Base-by-base conservation (phyloP, 1,139 yeast species). In the Schwanniomyces etchellsii region DNA sequence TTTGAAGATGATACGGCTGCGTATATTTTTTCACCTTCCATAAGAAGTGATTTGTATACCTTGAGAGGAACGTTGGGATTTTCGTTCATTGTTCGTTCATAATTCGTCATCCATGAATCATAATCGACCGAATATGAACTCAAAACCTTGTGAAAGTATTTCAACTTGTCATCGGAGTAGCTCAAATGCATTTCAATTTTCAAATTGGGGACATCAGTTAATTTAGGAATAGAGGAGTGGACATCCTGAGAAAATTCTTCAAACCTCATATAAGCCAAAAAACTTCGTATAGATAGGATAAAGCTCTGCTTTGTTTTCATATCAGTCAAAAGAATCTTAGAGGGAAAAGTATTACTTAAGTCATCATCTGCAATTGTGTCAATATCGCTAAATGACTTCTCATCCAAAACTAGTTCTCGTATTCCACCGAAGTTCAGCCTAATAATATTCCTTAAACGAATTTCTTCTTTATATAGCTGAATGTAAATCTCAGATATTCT, bases 11-110 rank as follows among this genome's bases (percentile, higher is more conserved):
- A 35, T 3, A 64, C 48, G 0, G 66, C 64, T 4, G 60, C 47
- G 28, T 64, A 57, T 2, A 77, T 64, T 29, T 65, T 57, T 37
- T 78, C 81, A 4, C 84, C 83, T 33, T 81, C 88, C 5, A 47
- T 42, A 3, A 72, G 53, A 13, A 81, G 44, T 1, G 58, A 37
- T 35, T 63, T 68, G 36, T 77, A 60, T 1, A 58, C 44, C 32
- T 70, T 66, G 29, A 79, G 55, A 1, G 74, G 45, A 2, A 82
- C 73, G 13, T 66, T 68, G 5, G 64, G 59, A 28, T 63, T 57
- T 2, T 59, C 57, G 0, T 47, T 40, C 51, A 79, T 53, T 5
- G 65, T 35, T 2, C 52, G 52, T 27, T 68, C 63, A 41, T 73
- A 71, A 30, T 63, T 64, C 5, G 44, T 40, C 20, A 68, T 44